Percentiles rank a stretch among this genome's conserved stretches.
phyloP scores from a whole-genome alignment of 495 filamentous ascomycete genomes.

The Penicillium parvum region DNA sequence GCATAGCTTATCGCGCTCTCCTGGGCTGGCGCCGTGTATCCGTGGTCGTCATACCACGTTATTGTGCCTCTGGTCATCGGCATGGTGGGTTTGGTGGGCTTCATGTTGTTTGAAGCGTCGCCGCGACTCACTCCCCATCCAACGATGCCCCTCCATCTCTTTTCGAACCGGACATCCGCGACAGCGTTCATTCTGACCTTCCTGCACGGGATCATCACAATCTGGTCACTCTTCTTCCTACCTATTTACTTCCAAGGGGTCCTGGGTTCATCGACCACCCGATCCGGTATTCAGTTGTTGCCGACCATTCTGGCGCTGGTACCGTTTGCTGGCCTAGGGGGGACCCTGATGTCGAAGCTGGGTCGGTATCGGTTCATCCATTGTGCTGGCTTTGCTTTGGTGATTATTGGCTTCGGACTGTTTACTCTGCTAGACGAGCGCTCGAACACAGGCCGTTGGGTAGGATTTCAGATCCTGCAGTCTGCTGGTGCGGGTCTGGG shows the following conservation, averaged over 20 bases:
- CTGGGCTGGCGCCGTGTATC: slow-evolving; percentile 46
- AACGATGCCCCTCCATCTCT: slow-evolving; percentile 14
- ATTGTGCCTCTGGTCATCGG: slow-evolving; percentile 32
- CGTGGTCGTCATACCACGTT: slow-evolving; percentile 46
- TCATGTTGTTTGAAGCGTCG: slow-evolving; percentile 4
- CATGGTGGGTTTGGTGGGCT: slow-evolving; percentile 11
- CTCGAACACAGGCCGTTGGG: too few relatives aligned
- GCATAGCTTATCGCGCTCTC: too few relatives aligned
- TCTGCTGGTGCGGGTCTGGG: too few relatives aligned
- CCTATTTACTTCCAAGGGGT: slow-evolving; percentile 49
- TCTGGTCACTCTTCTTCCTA: slow-evolving; percentile 42
- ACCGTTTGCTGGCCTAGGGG: not conserved
- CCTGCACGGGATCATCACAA: slow-evolving; percentile 15
- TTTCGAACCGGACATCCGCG: slow-evolving; percentile 17
- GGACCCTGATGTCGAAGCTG: slow-evolving; percentile 1
- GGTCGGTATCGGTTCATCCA: too few relatives aligned
- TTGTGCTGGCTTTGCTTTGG: too few relatives aligned
- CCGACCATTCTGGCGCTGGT: not conserved
- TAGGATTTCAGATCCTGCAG: too few relatives aligned
- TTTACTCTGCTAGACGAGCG: too few relatives aligned
- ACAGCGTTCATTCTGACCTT: slow-evolving; percentile 17
- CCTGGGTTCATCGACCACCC: slow-evolving; percentile 20
- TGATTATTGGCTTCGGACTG: too few relatives aligned
- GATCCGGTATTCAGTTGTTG: slow-evolving; percentile 3
- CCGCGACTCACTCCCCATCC: slow-evolving; percentile 11